Percentiles rank a stretch among this genome's conserved stretches.
These are phyloP conservation scores for Salvia hispanica DNA, from an alignment of 257 asterid species.

Conservation along the genomic window DNA sequence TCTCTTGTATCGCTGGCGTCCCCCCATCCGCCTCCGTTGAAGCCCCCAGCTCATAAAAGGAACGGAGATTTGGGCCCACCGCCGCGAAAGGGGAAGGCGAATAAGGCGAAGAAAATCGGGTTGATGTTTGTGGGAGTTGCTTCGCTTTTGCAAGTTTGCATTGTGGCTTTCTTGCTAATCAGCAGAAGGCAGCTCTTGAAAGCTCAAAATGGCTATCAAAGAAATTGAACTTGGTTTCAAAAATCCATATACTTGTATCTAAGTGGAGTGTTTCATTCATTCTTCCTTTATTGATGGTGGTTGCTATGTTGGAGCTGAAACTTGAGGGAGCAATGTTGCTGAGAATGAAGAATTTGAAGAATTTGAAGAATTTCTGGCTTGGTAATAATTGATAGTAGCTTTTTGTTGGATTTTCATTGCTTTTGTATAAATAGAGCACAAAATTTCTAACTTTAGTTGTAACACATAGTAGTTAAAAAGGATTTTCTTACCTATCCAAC, in stretches of 20 bases:
- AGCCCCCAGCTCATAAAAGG: slow-evolving; percentile 22
- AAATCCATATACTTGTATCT: not conserved
- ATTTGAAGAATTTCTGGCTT: slow-evolving; percentile 44
- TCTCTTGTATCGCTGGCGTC: not conserved
- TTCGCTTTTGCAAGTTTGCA: slow-evolving; percentile 46
- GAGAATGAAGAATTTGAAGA: slow-evolving; percentile 40
- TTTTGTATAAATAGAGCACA: no score
- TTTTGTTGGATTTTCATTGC: slow-evolving; percentile 24
- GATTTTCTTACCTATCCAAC: no score
- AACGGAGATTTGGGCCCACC: slow-evolving; percentile 26
- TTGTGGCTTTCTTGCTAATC: slow-evolving; percentile 43
- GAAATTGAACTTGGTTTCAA: slow-evolving; percentile 15
- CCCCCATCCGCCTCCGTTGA: slow-evolving; percentile 33
- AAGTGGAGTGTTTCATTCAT: not conserved
- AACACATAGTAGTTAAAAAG: no score
- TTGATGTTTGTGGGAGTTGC: slow-evolving; percentile 47
- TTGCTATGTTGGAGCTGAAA: slow-evolving; percentile 11
- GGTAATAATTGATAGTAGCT: slow-evolving; percentile 43
- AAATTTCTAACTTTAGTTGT: no score
- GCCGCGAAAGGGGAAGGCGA: slow-evolving; percentile 21
- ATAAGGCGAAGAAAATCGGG: slow-evolving; percentile 50
- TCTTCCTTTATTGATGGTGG: slow-evolving; percentile 18
- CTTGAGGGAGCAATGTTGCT: slow-evolving; percentile 22
- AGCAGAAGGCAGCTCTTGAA: slow-evolving; percentile 42
- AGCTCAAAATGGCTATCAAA: slow-evolving; percentile 28